A percentile compares a stretch with the other conserved stretches of the same genome.
These are phyloP conservation scores for Pythium diclinum DNA, from an alignment of 352 stramenopile genomes.

Conservation along the genomic window DNA sequence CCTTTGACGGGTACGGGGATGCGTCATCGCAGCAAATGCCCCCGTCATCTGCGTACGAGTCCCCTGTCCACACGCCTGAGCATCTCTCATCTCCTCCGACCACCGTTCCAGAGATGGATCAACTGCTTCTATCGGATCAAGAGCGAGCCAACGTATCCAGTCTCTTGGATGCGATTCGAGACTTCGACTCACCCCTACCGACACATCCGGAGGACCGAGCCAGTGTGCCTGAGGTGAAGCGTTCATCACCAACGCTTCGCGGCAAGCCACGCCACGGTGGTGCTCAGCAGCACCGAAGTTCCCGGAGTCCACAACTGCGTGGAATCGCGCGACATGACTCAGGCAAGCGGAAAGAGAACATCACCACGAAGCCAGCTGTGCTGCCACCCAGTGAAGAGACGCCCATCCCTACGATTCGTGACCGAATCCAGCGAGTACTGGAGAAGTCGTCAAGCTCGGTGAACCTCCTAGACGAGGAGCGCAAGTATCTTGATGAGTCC, in stretches of 20 bases:
- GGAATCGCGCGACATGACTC: constrained; percentile 20
- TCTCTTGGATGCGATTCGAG: constrained; percentile 67
- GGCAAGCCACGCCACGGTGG: constrained; percentile 12
- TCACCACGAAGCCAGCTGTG: not conserved
- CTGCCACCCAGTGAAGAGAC: not conserved
- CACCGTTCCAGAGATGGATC: constrained; percentile 13
- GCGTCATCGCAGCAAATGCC: constrained; percentile 4
- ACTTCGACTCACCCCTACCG: constrained; percentile 49
- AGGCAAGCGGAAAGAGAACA: constrained; percentile 12
- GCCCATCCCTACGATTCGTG: constrained; percentile 10
- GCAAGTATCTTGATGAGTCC: constrained; percentile 49
- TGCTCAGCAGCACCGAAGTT: constrained; percentile 11
- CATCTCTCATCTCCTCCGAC: not conserved
- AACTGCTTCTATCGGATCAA: constrained; percentile 59
- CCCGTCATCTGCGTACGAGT: not conserved
- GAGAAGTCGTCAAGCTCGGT: constrained; percentile 12
- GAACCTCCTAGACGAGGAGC: constrained; percentile 40
- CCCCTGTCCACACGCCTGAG: not conserved
- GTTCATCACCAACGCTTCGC: constrained; percentile 11
- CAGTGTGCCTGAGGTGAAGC: not conserved
- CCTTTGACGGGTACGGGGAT: constrained; percentile 24
- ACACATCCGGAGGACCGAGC: constrained; percentile 10
- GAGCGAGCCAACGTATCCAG: constrained; percentile 55
- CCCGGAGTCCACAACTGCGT: constrained; percentile 17
- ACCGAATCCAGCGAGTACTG: constrained; percentile 29